A percentile compares a stretch with the other conserved stretches of the same genome.
Conservation (phyloP, 192 early-diverging fungal species). For the Rhizophagus clarus region DNA sequence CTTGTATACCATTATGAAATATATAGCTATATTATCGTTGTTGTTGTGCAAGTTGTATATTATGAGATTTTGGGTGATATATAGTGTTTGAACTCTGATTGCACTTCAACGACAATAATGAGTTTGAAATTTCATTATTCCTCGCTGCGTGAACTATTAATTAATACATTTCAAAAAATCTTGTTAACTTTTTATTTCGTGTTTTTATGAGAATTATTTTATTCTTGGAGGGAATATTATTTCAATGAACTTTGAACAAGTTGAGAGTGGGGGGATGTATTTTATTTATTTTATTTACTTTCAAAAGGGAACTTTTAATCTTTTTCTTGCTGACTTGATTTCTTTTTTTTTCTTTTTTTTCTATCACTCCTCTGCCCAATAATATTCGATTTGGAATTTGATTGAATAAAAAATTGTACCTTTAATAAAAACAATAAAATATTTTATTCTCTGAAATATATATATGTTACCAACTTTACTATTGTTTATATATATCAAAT, state of each 20-base stretch:
- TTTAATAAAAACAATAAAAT: neutral
- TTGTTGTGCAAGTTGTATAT: too few relatives aligned
- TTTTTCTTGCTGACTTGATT: neutral
- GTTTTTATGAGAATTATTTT: neutral
- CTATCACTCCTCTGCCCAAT: neutral
- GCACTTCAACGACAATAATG: too few relatives aligned
- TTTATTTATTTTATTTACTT: neutral
- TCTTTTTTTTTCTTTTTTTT: neutral
- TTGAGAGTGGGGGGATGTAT: neutral
- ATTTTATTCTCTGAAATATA: neutral
- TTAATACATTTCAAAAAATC: too few relatives aligned
- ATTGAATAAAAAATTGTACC: neutral
- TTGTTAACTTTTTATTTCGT: too few relatives aligned
- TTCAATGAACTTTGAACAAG: neutral
- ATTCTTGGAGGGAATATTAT: neutral
- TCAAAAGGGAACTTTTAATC: neutral
- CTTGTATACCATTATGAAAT: too few relatives aligned
- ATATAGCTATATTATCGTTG: too few relatives aligned
- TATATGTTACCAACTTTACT: neutral
- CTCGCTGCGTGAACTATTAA: too few relatives aligned
- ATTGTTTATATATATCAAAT: too few relatives aligned
- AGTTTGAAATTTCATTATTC: too few relatives aligned
- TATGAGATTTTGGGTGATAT: too few relatives aligned
- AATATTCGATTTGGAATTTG: neutral
- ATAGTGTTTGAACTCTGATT: too few relatives aligned